Percentiles rank a stretch among this genome's conserved stretches.
Conservation (phyloP, 2,329 filamentous ascomycete species). For the Beauveria australis region DNA sequence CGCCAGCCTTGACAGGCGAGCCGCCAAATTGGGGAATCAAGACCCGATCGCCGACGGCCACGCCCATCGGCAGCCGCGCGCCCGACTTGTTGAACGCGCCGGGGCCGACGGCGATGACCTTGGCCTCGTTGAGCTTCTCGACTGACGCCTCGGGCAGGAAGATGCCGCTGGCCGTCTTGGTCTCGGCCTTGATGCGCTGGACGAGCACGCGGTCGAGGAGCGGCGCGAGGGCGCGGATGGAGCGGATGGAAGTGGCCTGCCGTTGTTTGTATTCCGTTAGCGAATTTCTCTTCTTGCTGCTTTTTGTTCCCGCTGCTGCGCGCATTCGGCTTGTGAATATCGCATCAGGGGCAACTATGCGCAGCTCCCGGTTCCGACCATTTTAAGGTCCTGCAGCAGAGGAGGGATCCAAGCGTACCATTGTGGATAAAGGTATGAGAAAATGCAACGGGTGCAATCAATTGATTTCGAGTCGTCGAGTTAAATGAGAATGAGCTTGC, state of each 20-base stretch:
- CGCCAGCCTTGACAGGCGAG: conserved; percentile 91
- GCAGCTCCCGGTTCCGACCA: neutral
- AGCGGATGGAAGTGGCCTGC: conserved; percentile 72
- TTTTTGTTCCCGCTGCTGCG: neutral
- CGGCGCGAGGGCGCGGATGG: conserved; percentile 87
- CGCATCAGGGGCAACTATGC: neutral
- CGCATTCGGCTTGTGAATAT: neutral
- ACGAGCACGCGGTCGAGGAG: conserved; percentile 97
- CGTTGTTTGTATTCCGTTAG: neutral
- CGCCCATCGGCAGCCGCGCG: conserved; percentile 77
- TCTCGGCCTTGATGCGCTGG: conserved; percentile 93
- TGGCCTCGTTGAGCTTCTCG: conserved; percentile 97
- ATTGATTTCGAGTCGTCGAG: conserved; percentile 13
- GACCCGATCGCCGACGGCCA: conserved; percentile 78
- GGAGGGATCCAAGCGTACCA: conserved; percentile 12
- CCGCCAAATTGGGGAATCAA: conserved; percentile 96
- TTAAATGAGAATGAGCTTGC: neutral
- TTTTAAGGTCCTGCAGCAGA: neutral
- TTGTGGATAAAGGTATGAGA: conserved; percentile 5
- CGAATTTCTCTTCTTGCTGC: neutral
- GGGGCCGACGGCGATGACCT: conserved; percentile 90
- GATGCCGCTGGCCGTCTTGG: conserved; percentile 94
- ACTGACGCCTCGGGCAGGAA: conserved; percentile 95
- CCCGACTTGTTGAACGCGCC: conserved; percentile 82
- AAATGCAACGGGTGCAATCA: neutral